A percentile compares a stretch with the other conserved stretches of the same genome.
These are phyloP conservation scores for Nitzschia sp. DNA, from an alignment of 108 stramenopile genomes.

Conservation along the genomic window DNA sequence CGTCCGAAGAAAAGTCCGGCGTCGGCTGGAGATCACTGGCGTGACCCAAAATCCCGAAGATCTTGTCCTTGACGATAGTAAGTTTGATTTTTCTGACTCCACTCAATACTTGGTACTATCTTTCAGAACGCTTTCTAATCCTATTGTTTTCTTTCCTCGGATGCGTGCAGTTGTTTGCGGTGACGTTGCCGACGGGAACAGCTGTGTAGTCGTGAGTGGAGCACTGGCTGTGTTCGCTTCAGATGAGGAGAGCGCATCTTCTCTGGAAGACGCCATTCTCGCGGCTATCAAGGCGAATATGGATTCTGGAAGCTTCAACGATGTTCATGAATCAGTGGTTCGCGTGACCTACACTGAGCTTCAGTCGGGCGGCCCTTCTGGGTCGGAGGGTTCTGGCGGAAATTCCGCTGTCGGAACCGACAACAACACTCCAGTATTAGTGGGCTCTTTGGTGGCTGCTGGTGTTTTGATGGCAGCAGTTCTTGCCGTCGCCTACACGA, in stretches of 20 bases:
- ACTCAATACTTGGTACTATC: background rate
- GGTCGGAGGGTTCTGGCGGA: background rate
- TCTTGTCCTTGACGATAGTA: conserved; percentile 24
- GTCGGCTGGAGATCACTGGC: conserved; percentile 31
- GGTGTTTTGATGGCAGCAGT: conserved; percentile 21
- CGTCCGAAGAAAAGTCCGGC: background rate
- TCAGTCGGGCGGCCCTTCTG: background rate
- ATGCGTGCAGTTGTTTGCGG: background rate
- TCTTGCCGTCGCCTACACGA: conserved; percentile 22
- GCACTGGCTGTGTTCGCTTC: conserved; percentile 19
- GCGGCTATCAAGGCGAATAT: conserved; percentile 21
- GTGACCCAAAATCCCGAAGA: conserved; percentile 31
- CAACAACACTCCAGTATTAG: background rate
- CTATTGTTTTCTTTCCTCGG: background rate
- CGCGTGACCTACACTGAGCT: conserved; percentile 27
- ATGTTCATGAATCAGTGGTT: conserved; percentile 5
- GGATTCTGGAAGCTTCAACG: conserved; percentile 20
- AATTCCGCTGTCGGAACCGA: background rate
- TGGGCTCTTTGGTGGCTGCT: conserved; percentile 22
- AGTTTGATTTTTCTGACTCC: background rate
- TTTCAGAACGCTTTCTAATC: too few species aligned
- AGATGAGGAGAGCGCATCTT: conserved; percentile 8
- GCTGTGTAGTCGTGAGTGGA: conserved; percentile 28
- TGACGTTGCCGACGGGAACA: conserved; percentile 1
- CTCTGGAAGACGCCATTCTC: background rate